A percentile compares a stretch with the other conserved stretches of the same genome.
phyloP scores from a whole-genome alignment of 192 early-diverging fungal species.

The Coemansia sp. region DNA sequence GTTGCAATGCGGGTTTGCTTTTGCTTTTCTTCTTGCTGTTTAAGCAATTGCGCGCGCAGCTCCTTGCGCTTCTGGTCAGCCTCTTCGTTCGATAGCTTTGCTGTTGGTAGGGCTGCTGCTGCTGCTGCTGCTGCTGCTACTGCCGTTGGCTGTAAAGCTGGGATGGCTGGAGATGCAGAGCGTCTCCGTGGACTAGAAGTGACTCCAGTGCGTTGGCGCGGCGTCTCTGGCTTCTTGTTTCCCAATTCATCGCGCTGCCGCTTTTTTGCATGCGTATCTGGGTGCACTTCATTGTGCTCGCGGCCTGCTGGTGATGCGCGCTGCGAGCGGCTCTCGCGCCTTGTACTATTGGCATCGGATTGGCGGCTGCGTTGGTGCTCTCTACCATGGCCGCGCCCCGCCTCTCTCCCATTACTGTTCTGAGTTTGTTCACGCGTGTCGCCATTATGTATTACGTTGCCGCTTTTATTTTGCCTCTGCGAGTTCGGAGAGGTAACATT shows the following conservation, averaged over 20 bases:
- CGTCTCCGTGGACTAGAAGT: neutral
- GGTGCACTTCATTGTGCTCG: slow-evolving; percentile 8
- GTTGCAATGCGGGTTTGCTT: slow-evolving; percentile 12
- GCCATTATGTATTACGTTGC: neutral
- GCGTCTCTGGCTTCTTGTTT: slow-evolving; percentile 15
- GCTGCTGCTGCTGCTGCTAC: neutral
- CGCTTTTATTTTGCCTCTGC: neutral
- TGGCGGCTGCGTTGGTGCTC: slow-evolving; percentile 23
- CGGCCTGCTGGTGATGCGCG: slow-evolving; percentile 25
- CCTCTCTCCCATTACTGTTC: slow-evolving; percentile 4
- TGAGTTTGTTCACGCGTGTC: slow-evolving; percentile 6
- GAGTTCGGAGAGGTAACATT: neutral
- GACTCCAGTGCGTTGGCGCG: slow-evolving; percentile 18
- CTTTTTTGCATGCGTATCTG: slow-evolving; percentile 10
- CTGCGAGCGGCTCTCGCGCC: slow-evolving; percentile 32
- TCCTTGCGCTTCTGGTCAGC: slow-evolving; percentile 38
- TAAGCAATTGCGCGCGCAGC: slow-evolving; percentile 43
- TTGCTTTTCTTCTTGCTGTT: slow-evolving; percentile 49
- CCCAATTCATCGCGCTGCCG: slow-evolving; percentile 21
- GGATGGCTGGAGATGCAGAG: neutral
- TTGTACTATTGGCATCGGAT: slow-evolving; percentile 7
- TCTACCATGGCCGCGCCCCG: slow-evolving; percentile 9
- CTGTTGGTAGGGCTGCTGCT: neutral
- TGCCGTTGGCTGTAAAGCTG: neutral
- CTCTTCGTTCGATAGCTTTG: slow-evolving; percentile 30